These are phyloP conservation scores for Marasmius fiardii DNA, from an alignment of 1,284 basidiomycete species.

Conservation along the genomic window DNA sequence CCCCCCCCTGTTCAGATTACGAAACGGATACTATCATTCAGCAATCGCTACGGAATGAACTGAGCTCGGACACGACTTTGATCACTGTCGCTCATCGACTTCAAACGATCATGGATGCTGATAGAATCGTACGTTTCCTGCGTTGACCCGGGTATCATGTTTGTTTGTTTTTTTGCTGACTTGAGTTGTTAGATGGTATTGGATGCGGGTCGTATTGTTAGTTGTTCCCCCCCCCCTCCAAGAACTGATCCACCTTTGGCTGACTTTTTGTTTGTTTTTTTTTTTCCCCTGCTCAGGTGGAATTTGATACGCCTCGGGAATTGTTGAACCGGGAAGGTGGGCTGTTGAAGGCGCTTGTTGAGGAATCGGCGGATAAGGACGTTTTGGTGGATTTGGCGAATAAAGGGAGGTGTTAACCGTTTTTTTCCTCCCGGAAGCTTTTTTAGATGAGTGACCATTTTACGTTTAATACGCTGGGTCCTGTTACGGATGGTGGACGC, in stretches of 20 bases:
- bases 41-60: slow-evolving; percentile 39
- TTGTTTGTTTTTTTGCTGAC: not conserved
- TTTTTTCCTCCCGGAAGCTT: too few relatives aligned
- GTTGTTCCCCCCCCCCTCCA: not conserved
- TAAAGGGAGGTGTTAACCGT: too few relatives aligned
- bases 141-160: slow-evolving; percentile 10
- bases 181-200: slow-evolving; percentile 34
- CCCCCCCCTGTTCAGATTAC: slow-evolving; percentile 28
- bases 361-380: slow-evolving; percentile 36
- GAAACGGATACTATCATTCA: slow-evolving; percentile 46
- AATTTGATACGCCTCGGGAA: slow-evolving; percentile 44
- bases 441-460: too few relatives aligned
- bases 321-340: slow-evolving; percentile 45
- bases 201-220: slow-evolving; percentile 32
- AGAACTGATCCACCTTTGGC: not conserved
- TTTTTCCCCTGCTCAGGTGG: too few relatives aligned
- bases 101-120: slow-evolving; percentile 52
- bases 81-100: slow-evolving; percentile 56
- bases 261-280: not conserved
- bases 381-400: slow-evolving; percentile 23
- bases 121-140: slow-evolving; percentile 31
- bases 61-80: slow-evolving; percentile 42
- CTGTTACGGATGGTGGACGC: too few relatives aligned
- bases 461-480: too few relatives aligned
- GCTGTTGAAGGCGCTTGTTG: slow-evolving; percentile 44